Evolutionary conservation across 257 asterid genomes (phyloP).

Genomic region (Forsythia viridissima): DNA sequence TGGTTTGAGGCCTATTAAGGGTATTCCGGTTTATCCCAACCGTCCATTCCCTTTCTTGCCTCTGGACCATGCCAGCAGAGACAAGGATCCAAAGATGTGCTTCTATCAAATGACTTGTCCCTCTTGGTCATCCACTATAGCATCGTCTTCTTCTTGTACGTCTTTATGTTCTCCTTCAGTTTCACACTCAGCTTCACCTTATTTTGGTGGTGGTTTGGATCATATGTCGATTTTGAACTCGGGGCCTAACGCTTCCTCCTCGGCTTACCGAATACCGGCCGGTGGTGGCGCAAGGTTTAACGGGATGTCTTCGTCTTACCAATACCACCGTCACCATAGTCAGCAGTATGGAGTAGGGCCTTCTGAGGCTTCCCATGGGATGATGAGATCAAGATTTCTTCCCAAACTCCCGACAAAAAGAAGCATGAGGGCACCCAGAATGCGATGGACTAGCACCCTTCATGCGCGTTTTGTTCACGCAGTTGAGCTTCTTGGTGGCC

Average conservation of each 20-base stretch:
- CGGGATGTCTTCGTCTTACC: constrained; percentile 36
- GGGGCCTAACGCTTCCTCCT: constrained; percentile 29
- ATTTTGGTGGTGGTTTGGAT: constrained; percentile 32
- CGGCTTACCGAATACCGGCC: constrained; percentile 17
- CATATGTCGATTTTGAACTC: constrained; percentile 49
- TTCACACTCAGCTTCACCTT: constrained; percentile 21
- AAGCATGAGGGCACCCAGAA: constrained; percentile 89
- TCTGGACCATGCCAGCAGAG: constrained; percentile 28
- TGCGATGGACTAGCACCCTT: constrained; percentile 94
- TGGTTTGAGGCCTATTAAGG: constrained; percentile 70
- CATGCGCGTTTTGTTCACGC: constrained; percentile 96
- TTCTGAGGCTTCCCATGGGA: constrained; percentile 46
- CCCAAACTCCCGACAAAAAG: constrained; percentile 65
- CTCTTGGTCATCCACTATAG: constrained; percentile 17
- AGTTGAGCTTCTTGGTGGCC: constrained; percentile 97
- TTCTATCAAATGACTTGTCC: constrained; percentile 42
- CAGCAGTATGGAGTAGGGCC: constrained; percentile 42
- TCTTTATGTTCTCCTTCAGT: constrained; percentile 14
- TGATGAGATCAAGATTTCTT: constrained; percentile 73
- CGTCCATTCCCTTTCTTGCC: constrained; percentile 61
- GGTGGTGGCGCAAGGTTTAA: constrained; percentile 24
- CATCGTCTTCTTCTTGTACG: constrained; percentile 15
- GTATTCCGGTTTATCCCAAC: constrained; percentile 69
- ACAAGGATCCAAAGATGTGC: constrained; percentile 48
- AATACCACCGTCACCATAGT: constrained; percentile 22